phyloP scores from a whole-genome alignment of 495 filamentous ascomycete genomes.

The Cercophora scortea region DNA sequence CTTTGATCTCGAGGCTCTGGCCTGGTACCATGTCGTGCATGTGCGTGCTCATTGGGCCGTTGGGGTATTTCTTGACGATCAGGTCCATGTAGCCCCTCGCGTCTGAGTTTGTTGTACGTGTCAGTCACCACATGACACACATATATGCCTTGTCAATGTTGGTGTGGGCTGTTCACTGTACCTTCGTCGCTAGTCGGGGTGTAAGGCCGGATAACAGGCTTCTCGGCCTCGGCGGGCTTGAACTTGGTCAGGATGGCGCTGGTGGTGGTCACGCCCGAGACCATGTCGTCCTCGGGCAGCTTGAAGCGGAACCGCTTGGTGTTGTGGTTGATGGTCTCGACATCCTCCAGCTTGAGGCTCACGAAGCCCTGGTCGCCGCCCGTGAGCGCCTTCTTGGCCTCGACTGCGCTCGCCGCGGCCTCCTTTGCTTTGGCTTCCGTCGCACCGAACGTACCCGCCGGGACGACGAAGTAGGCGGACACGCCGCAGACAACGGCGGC shows the following conservation, averaged over 20 bases:
- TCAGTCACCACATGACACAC: too few relatives aligned
- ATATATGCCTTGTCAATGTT: too few relatives aligned
- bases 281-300: slow-evolving; percentile 73
- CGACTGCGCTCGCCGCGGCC: slow-evolving; percentile 15
- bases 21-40: slow-evolving; percentile 74
- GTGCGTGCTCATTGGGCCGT: slow-evolving; percentile 85
- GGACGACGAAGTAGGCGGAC: too few relatives aligned
- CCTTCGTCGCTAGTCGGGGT: slow-evolving; percentile 85
- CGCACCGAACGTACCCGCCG: slow-evolving; percentile 33
- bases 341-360: slow-evolving; percentile 67
- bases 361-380: slow-evolving; percentile 86
- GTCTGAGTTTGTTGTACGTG: slow-evolving; percentile 36
- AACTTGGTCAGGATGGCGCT: slow-evolving; percentile 85
- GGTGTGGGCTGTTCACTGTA: slow-evolving; percentile 16
- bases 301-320: slow-evolving; percentile 81
- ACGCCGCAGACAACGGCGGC: too few relatives aligned
- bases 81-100: slow-evolving; percentile 76
- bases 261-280: slow-evolving; percentile 71
- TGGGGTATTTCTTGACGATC: slow-evolving; percentile 81
- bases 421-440: slow-evolving; percentile 44
- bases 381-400: slow-evolving; percentile 54
- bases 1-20: slow-evolving; percentile 82
- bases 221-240: slow-evolving; percentile 67
- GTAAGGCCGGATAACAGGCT: slow-evolving; percentile 83
- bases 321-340: slow-evolving; percentile 76